A percentile compares a stretch with the other conserved stretches of the same genome.
phyloP scores from a whole-genome alignment of 805 yeast genomes.

The Saccharomyces jurei region DNA sequence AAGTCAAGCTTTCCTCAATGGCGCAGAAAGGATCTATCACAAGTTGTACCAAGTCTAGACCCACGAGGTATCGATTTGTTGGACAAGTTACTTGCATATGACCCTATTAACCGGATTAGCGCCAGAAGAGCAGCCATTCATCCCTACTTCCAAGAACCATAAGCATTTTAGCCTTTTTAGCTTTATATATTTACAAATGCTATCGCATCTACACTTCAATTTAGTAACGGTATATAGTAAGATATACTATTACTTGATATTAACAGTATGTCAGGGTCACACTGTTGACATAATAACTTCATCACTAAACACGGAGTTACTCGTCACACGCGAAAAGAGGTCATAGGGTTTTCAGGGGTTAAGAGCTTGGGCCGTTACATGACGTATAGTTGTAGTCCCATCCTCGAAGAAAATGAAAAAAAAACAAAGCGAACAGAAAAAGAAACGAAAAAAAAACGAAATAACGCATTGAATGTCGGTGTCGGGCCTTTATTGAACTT shows the following conservation, averaged over 20 bases:
- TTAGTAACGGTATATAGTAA: background rate
- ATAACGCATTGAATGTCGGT: background rate
- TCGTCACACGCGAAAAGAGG: background rate
- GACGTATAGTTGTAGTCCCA: background rate
- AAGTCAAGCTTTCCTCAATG: constrained; percentile 76
- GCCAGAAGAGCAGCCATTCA: constrained; percentile 89
- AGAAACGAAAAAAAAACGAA: background rate
- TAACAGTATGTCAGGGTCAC: background rate
- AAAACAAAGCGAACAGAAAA: background rate
- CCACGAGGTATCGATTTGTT: constrained; percentile 76
- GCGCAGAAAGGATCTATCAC: constrained; percentile 82
- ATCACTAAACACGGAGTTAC: background rate
- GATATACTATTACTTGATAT: background rate
- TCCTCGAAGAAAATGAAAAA: background rate
- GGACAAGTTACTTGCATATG: constrained; percentile 73
- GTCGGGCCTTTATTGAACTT: background rate
- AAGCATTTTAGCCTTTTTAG: background rate
- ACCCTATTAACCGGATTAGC: constrained; percentile 87
- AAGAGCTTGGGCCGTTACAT: background rate
- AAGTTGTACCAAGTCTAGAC: constrained; percentile 71
- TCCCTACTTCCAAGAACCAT: constrained; percentile 43
- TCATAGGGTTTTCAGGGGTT: background rate
- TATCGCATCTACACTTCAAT: background rate
- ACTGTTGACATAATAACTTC: background rate
- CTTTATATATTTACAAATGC: background rate